A percentile compares a stretch with the other conserved stretches of the same genome.
These are phyloP conservation scores for Trifolium subterraneum DNA, from an alignment of 306 rosid genomes.

Conservation along the genomic window DNA sequence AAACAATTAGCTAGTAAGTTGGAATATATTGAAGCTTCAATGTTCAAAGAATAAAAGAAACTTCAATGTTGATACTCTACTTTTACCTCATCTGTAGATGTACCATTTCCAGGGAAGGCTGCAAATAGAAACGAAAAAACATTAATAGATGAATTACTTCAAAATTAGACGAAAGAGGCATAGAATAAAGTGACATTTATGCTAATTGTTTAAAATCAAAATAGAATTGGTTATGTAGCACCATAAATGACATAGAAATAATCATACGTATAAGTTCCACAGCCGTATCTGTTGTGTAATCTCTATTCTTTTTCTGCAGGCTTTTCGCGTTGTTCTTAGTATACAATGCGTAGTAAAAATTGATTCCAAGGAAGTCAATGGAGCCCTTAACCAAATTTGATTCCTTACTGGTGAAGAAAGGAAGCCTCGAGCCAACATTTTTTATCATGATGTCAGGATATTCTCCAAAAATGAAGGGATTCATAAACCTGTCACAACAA, in stretches of 20 bases:
- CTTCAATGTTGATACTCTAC: conserved; percentile 2
- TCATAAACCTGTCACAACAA: conserved; percentile 53
- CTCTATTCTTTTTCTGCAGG: conserved; percentile 34
- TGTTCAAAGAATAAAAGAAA: background rate
- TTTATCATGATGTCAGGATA: conserved; percentile 55
- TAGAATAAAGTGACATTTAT: background rate
- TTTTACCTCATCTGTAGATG: conserved; percentile 41
- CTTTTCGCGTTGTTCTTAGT: conserved; percentile 44
- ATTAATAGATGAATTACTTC: conserved; percentile 15
- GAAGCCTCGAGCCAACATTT: conserved; percentile 64
- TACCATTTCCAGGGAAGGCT: conserved; percentile 12
- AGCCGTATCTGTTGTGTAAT: conserved; percentile 20
- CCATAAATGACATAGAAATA: conserved; percentile 1
- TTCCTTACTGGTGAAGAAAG: conserved; percentile 47
- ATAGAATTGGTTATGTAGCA: background rate
- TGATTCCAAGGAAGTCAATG: conserved; percentile 61
- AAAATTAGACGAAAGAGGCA: background rate
- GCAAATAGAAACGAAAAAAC: background rate
- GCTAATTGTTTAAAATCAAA: conserved; percentile 3
- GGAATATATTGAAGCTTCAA: background rate
- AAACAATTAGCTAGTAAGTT: conserved; percentile 28
- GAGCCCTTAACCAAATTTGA: conserved; percentile 57
- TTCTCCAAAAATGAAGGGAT: conserved; percentile 66
- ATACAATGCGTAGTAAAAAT: conserved; percentile 35
- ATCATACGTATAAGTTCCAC: conserved; percentile 27